A percentile compares a stretch with the other conserved stretches of the same genome.
Evolutionary conservation across 2,329 filamentous ascomycete genomes (phyloP).

Genomic region (Monosporascus sp.): DNA sequence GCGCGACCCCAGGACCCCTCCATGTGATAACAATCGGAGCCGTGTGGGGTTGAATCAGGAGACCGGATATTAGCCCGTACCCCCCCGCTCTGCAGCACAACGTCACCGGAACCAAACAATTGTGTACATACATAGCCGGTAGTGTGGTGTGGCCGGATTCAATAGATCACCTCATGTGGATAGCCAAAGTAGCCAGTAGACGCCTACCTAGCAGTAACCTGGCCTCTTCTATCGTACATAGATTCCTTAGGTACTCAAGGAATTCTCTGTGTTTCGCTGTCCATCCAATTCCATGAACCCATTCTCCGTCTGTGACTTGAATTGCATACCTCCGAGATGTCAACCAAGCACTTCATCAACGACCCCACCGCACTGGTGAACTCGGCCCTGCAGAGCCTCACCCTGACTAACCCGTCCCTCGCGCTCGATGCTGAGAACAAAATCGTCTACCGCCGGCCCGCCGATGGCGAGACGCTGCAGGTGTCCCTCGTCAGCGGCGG

Average conservation of each 20-base stretch:
- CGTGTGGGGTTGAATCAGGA: not conserved
- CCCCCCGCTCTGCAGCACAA: not conserved
- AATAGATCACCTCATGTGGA: not conserved
- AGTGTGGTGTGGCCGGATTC: not conserved
- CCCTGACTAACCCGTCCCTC: constrained; percentile 77
- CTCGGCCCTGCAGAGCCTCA: constrained; percentile 70
- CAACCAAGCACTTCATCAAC: constrained; percentile 82
- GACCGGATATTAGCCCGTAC: not conserved
- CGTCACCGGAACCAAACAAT: not conserved
- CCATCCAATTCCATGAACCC: not conserved
- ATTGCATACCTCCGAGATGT: constrained; percentile 30
- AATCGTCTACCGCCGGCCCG: constrained; percentile 70
- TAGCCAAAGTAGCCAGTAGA: not conserved
- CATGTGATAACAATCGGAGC: not conserved
- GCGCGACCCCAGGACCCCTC: not conserved
- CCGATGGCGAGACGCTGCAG: constrained; percentile 39
- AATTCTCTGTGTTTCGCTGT: too few relatives aligned
- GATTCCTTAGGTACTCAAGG: not conserved
- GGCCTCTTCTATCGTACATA: not conserved
- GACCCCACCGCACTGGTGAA: constrained; percentile 75
- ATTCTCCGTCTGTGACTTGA: not conserved
- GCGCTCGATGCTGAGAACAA: constrained; percentile 77
- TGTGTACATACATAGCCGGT: not conserved
- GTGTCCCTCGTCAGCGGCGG: constrained; percentile 86
- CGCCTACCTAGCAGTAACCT: not conserved